Base-by-base conservation (phyloP, 331 rosid species). In the Acacia concinna region DNA sequence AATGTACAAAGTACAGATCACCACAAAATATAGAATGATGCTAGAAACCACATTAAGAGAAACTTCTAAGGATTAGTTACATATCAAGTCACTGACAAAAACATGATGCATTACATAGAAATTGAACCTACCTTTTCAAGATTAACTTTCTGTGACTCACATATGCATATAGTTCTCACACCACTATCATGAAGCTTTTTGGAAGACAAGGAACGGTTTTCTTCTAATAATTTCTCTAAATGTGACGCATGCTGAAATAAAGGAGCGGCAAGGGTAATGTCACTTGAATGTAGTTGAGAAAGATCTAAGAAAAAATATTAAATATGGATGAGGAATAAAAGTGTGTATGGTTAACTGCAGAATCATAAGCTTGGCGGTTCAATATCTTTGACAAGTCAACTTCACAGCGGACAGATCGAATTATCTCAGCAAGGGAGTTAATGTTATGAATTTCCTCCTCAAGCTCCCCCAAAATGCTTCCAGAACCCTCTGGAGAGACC, bases 121-220 rank as follows among this genome's bases (percentile, higher is more conserved):
- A 56, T 59, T 43, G 75, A 75, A 82, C 46, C 75, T 86, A 93
- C 98, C 99, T 93, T 93, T 49, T 93, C 98, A 81, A 95, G 79
- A 83, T 95, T 89, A 81, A 95, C 78, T 59, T 80, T 76, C 44
- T 64, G 78, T 27, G 66, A 69, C 79, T 91, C 87, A 69, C 72
- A 76, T 79, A 95, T 89, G 89, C 98, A 95, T 40, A 95, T 75
- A 56, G 99, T 95, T 86, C 98, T 84, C 64, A 95, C 91, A 31
- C 96, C 92, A 70, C 88, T 87, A 79, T 89, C 91, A 82, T 93
- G 99, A 79, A 93, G 87, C 84, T 82, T 86, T 37, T 21, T 71
- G 30, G 93, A 86, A 13, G 96, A 86, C 63, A 93, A 68, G 32
- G 93, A 71, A 62, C 34, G 83, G 68, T 68, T 91, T 82, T 91